These are phyloP conservation scores for Phalaenopsis hybrid DNA, from an alignment of 116 monocot genomes.

Conservation along the genomic window DNA sequence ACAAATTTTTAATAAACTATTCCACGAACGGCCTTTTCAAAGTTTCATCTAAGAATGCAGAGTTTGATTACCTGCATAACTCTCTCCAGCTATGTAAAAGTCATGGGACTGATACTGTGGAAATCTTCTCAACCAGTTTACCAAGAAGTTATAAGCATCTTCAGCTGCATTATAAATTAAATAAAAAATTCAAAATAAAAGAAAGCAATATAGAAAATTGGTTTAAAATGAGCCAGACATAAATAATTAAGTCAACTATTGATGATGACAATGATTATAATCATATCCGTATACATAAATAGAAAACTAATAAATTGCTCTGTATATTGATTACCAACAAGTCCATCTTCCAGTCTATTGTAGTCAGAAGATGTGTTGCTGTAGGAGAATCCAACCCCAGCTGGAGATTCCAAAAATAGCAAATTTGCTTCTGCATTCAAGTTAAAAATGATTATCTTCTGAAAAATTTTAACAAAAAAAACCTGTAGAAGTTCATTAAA, in stretches of 20 bases:
- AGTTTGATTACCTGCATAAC: slow-evolving; percentile 61
- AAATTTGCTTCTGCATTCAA: slow-evolving; percentile 66
- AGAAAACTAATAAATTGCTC: too few species aligned
- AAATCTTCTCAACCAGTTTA: slow-evolving; percentile 72
- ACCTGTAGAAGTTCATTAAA: neutral
- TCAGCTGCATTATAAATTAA: slow-evolving; percentile 36
- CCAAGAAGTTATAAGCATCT: slow-evolving; percentile 70
- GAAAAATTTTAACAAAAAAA: too few species aligned
- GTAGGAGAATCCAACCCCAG: slow-evolving; percentile 94
- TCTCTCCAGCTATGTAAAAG: slow-evolving; percentile 79
- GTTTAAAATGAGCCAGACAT: neutral
- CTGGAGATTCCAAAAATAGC: slow-evolving; percentile 82
- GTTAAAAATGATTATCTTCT: neutral
- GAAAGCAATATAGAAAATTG: neutral
- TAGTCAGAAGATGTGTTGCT: slow-evolving; percentile 74
- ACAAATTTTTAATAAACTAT: too few species aligned
- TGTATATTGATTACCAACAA: slow-evolving; percentile 48
- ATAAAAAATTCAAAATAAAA: neutral
- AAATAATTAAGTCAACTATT: too few species aligned
- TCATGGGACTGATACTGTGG: slow-evolving; percentile 59
- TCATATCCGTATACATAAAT: too few species aligned
- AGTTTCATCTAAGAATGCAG: too few species aligned
- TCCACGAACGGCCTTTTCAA: too few species aligned
- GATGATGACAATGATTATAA: too few species aligned
- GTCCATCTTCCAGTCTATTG: slow-evolving; percentile 49